phyloP scores from a whole-genome alignment of 495 filamentous ascomycete species.

The Apiosordaria backusii region DNA sequence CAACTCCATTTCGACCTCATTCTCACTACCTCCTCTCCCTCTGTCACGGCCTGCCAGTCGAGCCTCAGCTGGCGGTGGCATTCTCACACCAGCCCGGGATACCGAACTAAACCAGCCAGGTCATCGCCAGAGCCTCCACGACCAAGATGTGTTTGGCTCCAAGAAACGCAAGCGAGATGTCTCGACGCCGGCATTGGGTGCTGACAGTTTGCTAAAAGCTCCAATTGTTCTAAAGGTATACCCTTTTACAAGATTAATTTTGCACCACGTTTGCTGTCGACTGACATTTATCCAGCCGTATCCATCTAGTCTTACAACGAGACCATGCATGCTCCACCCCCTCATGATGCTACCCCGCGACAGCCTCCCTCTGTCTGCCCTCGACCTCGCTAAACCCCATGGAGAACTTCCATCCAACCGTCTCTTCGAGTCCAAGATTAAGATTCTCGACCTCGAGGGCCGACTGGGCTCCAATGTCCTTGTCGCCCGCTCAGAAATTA shows the following conservation, averaged over 20 bases:
- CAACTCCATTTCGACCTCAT: constrained; percentile 6
- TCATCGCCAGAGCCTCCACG: constrained; percentile 11
- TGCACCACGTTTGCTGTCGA: not conserved
- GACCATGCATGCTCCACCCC: constrained; percentile 58
- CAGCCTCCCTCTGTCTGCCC: constrained; percentile 55
- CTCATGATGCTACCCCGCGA: constrained; percentile 60
- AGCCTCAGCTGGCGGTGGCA: constrained; percentile 7
- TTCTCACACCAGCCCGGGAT: constrained; percentile 11
- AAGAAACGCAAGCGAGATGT: constrained; percentile 33
- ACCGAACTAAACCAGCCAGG: constrained; percentile 10
- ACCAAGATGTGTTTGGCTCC: constrained; percentile 8
- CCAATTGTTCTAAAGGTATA: constrained; percentile 47
- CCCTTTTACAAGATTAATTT: not conserved
- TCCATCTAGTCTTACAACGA: constrained; percentile 52
- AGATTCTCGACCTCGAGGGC: constrained; percentile 57
- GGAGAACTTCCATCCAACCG: constrained; percentile 50
- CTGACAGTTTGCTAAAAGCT: constrained; percentile 48
- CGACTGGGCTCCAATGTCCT: constrained; percentile 57
- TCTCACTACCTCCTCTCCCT: constrained; percentile 15
- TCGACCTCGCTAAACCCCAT: constrained; percentile 54
- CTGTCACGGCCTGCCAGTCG: constrained; percentile 6
- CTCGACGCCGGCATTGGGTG: constrained; percentile 20
- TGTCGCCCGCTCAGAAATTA: constrained; percentile 58
- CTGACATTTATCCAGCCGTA: constrained; percentile 49
- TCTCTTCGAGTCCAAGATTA: constrained; percentile 58